Percentiles rank a stretch among this genome's conserved stretches.
phyloP scores from a whole-genome alignment of 2,329 filamentous ascomycete species.

The Cryphonectria naterciae region DNA sequence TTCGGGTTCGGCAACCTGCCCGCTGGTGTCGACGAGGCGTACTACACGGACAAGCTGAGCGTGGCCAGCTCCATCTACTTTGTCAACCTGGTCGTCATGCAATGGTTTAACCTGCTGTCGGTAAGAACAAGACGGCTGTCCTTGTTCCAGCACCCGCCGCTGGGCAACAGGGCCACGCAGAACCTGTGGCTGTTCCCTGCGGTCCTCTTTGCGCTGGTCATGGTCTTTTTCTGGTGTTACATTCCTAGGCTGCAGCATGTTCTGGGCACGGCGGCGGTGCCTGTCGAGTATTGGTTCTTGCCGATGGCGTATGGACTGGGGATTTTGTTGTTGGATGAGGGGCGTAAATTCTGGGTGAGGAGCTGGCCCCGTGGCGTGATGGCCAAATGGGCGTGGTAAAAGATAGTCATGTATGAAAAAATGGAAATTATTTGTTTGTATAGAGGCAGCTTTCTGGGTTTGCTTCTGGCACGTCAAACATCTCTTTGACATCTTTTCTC shows the following conservation, averaged over 20 bases:
- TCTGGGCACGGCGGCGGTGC: slow-evolving; percentile 65
- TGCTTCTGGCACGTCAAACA: too few relatives aligned
- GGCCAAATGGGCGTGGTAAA: slow-evolving; percentile 67
- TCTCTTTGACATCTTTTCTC: too few relatives aligned
- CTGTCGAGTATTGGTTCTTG: slow-evolving; percentile 76
- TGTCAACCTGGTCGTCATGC: slow-evolving; percentile 80
- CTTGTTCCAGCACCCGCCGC: slow-evolving; percentile 73
- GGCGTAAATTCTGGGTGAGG: slow-evolving; percentile 65
- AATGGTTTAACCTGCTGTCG: slow-evolving; percentile 76
- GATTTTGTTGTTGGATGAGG: slow-evolving; percentile 68
- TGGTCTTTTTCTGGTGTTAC: slow-evolving; percentile 74
- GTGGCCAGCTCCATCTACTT: slow-evolving; percentile 77
- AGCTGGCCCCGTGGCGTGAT: slow-evolving; percentile 60
- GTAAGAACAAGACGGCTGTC: slow-evolving; percentile 67
- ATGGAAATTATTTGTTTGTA: too few relatives aligned
- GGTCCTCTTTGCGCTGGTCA: slow-evolving; percentile 68
- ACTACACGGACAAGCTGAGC: slow-evolving; percentile 60
- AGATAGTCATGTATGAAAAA: too few relatives aligned
- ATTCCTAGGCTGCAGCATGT: slow-evolving; percentile 65
- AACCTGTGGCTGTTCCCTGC: slow-evolving; percentile 73
- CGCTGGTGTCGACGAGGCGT: slow-evolving; percentile 54
- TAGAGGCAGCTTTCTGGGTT: too few relatives aligned
- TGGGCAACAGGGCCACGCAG: slow-evolving; percentile 65
- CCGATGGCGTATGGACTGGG: slow-evolving; percentile 72
- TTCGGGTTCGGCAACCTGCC: slow-evolving; percentile 66